Conservation (phyloP, 441 rosid genomes). For the Arabidopsis lyrata region DNA sequence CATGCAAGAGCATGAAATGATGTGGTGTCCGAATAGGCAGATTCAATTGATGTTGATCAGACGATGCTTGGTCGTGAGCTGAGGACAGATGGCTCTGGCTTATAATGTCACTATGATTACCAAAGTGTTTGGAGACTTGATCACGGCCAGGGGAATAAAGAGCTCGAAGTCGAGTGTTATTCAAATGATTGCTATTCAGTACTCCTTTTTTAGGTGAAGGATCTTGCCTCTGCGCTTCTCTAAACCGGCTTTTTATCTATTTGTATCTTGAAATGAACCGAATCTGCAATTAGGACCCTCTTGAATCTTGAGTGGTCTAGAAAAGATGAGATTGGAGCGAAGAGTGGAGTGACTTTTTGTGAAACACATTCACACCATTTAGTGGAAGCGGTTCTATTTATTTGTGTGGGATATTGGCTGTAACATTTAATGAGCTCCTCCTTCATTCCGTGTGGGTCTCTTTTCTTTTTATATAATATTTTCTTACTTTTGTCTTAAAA, state of each 20-base stretch:
- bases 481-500: constrained; percentile 1
- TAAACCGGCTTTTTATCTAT: neutral
- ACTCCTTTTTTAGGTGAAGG: constrained; percentile 49
- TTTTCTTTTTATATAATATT: constrained; percentile 1
- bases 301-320: constrained; percentile 1
- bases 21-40: neutral
- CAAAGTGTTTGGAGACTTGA: constrained; percentile 67
- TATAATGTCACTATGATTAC: constrained; percentile 71
- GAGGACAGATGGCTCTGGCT: constrained; percentile 81
- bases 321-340: neutral
- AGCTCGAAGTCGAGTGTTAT: constrained; percentile 55
- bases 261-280: constrained; percentile 7
- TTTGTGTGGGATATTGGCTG: constrained; percentile 40
- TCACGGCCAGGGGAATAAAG: constrained; percentile 38
- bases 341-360: constrained; percentile 9
- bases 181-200: constrained; percentile 67
- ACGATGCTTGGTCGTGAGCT: constrained; percentile 34
- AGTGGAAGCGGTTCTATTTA: constrained; percentile 1
- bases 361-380: constrained; percentile 37
- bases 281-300: neutral
- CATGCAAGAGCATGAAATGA: neutral
- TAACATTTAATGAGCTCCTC: constrained; percentile 20
- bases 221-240: neutral
- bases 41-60: neutral
- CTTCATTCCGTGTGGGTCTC: constrained; percentile 42